Evolutionary conservation across 2,329 filamentous ascomycete species (phyloP), one percentile per base, ranked within the genome.

Genomic region (Neurospora crassa): DNA sequence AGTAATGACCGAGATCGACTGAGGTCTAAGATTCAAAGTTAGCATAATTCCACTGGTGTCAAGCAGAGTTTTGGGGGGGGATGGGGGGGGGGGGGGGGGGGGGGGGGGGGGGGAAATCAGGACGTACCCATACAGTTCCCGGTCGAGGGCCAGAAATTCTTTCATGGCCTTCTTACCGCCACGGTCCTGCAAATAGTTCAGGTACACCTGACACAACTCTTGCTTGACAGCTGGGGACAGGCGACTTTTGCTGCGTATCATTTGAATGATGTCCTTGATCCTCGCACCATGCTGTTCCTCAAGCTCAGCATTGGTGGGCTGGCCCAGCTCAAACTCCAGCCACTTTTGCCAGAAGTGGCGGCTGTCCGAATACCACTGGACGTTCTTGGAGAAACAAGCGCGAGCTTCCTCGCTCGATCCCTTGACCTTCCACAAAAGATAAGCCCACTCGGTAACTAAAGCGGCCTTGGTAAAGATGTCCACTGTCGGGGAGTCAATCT

Each of bases 271-370:
- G 70, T 90, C 87, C 82, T 93, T 93, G 78, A 98, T 89, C n/a
- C 90, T 90, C 74, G 89, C 85, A 69, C 90, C 89, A 71, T 93
- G 89, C 71, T 88, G 83, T 1, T 84, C 76, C 77, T 95, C 92
- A 2, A 86, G 84, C 68, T 89, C 87, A 1, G 85, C 82, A 73
- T 84, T 90, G 1, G 90, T 91, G 12, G 92, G 91, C 79, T 97
- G 94, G 71, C 92, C 89, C 68, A 96, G 84, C 83, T 99, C 96
- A 78, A 99, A 97, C 72, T 91, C 85, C 70, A 98, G 87, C 85
- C 94, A 98, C 77, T 89, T 92, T 76, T 90, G 86, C 95, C 96
- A 99, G 84, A 98, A 98, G 63, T 92, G 85, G 42, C 90, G 88
- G 80, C 94, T 97, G 78, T 96, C 92, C 2, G 90, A 86, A 79